Evolutionary conservation across 257 asterid genomes (phyloP).

Genomic region (Linaria vulgaris): DNA sequence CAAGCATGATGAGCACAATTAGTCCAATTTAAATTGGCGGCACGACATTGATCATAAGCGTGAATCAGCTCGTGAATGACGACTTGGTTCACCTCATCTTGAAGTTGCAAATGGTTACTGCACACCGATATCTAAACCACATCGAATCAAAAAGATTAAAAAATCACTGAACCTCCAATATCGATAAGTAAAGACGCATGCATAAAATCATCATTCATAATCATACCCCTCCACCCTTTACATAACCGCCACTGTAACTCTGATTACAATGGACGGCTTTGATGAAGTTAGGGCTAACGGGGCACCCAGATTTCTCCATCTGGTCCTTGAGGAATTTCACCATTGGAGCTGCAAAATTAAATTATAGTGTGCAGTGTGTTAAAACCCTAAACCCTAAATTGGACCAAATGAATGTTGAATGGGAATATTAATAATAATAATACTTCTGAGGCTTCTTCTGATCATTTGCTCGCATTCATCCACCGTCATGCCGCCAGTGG

Average conservation of each 20-base stretch:
- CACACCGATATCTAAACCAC: conserved; percentile 57
- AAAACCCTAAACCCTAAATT: conserved; percentile 25
- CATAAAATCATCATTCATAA: background rate
- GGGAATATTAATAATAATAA: background rate
- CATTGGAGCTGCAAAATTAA: conserved; percentile 58
- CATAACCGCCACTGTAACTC: conserved; percentile 56
- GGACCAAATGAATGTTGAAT: background rate
- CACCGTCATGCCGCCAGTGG: conserved; percentile 42
- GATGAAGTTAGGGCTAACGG: conserved; percentile 54
- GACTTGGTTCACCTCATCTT: conserved; percentile 90
- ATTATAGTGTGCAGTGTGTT: background rate
- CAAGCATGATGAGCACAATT: conserved; percentile 92
- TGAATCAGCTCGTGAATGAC: conserved; percentile 95
- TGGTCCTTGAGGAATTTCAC: conserved; percentile 74
- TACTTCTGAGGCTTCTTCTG: conserved; percentile 61
- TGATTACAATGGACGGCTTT: conserved; percentile 48
- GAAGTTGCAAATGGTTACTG: conserved; percentile 65
- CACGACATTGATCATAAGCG: conserved; percentile 89
- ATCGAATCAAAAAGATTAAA: background rate
- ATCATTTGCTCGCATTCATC: conserved; percentile 68
- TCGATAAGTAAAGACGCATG: background rate
- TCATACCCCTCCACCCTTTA: conserved; percentile 62
- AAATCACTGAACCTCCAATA: background rate
- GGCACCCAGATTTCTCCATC: conserved; percentile 74
- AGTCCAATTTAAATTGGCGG: conserved; percentile 78